Base-by-base conservation (phyloP, 1,284 basidiomycete genomes). In the Jaminaea rosea region DNA sequence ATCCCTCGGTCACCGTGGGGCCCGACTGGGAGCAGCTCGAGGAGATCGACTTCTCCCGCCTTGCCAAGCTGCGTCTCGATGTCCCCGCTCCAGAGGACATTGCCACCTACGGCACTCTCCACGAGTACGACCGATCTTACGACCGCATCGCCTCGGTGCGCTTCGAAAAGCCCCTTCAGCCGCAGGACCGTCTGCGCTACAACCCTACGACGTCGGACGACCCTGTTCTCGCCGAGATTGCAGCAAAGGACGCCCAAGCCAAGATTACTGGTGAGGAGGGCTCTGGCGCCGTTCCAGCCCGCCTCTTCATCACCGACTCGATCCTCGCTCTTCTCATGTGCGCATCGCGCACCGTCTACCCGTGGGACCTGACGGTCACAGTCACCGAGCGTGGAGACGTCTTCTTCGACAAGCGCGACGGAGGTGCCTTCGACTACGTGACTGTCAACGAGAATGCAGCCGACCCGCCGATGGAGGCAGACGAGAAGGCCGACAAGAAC, bases 401-500 rank as follows among this genome's bases (percentile, higher is more conserved):
- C 23, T 98, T 89, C 80, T 83, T 99, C 62, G 94, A 99, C 80
- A 98, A 99, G 78, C 87, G 94, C 53, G 74, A 75, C 37, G 92
- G 92, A 27, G 93, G 93, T 50, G 86, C 93, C 1, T 96, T 98
- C 65, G 82, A 99, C 77, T 94, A 87, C 49, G 85, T 97, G 55
- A 96, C 92, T 17, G 94, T 99, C 71, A 98, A 98, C 77, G 94
- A 99, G 79, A 98, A 99, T 75, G 91, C 94, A 4, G 81, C 85
- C 5, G 94, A 98, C 76, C 89, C 94, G 31, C 94, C 94, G 5
- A 82, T 87, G 65, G 92, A 97, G 75, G 82, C 85, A 31, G 65
- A 65, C 44, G 60, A 56, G 46, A 60, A 65, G n/a, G 62, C 55
- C 7, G 52, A 50, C 24, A 42, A 53, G 28, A 27, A 26, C 15